Conservation (phyloP, 768 basidiomycete genomes). For the Trametes cinnabarina region DNA sequence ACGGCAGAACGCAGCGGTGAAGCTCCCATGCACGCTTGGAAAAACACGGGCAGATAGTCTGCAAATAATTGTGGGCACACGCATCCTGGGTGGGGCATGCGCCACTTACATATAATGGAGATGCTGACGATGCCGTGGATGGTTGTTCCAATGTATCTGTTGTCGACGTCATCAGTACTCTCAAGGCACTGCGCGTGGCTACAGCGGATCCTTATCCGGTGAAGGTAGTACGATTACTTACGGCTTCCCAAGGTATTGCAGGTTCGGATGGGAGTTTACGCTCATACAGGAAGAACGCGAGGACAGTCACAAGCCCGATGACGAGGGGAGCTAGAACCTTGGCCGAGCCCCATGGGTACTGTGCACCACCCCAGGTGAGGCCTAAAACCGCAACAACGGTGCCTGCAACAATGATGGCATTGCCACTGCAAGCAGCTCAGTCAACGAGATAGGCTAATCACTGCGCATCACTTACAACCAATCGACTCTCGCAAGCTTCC, state of each 20-base stretch:
- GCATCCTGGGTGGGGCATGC: neutral
- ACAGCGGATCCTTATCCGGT: neutral
- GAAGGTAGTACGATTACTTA: neutral
- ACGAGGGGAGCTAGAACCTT: conserved; percentile 41
- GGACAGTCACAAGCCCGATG: conserved; percentile 35
- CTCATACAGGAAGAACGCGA: conserved; percentile 21
- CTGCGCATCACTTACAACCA: conserved; percentile 18
- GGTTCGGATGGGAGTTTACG: conserved; percentile 10
- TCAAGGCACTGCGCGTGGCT: neutral
- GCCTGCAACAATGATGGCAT: conserved; percentile 22
- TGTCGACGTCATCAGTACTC: neutral
- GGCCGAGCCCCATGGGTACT: neutral
- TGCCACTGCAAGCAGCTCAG: conserved; percentile 31
- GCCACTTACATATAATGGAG: conserved; percentile 20
- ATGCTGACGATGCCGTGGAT: conserved; percentile 28
- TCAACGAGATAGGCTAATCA: conserved; percentile 2
- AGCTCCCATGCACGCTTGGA: conserved; percentile 41
- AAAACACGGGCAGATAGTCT: conserved; percentile 45
- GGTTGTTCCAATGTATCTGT: conserved; percentile 35
- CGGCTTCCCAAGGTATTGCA: conserved; percentile 22
- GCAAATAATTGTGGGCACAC: neutral
- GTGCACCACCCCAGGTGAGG: conserved; percentile 13
- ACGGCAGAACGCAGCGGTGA: conserved; percentile 38
- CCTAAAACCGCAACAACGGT: conserved; percentile 16
- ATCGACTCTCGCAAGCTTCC: conserved; percentile 27